phyloP scores from a whole-genome alignment of 352 stramenopile species.

The Phytopythium delawarense region DNA sequence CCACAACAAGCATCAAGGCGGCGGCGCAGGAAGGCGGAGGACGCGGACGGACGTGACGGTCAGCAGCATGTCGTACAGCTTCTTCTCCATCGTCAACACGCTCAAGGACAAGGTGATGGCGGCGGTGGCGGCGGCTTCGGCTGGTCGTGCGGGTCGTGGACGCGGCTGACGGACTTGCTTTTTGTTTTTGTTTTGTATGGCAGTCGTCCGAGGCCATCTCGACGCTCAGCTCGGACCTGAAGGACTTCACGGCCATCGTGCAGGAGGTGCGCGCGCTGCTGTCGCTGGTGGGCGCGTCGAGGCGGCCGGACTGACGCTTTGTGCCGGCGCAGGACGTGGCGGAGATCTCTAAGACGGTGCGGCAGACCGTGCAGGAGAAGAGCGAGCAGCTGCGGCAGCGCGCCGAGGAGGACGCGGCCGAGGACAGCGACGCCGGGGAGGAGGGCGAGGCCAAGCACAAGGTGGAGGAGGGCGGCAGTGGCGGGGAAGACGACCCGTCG shows the following conservation, averaged over 20 bases:
- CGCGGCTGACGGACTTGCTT: background rate
- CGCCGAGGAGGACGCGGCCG: slow-evolving; percentile 22
- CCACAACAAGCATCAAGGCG: no score
- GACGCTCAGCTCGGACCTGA: slow-evolving; percentile 67
- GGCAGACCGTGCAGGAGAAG: slow-evolving; percentile 47
- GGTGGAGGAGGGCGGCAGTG: background rate
- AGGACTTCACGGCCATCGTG: slow-evolving; percentile 65
- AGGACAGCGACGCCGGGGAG: slow-evolving; percentile 11
- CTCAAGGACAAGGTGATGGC: slow-evolving; percentile 32
- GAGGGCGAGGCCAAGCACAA: slow-evolving; percentile 9
- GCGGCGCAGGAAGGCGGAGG: background rate
- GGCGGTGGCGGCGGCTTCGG: background rate
- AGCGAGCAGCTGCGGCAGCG: slow-evolving; percentile 38
- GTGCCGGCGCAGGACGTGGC: slow-evolving; percentile 31
- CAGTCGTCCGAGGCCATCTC: slow-evolving; percentile 67
- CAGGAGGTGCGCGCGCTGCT: slow-evolving; percentile 30
- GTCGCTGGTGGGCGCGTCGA: background rate
- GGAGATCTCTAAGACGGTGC: slow-evolving; percentile 50
- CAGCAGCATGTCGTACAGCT: slow-evolving; percentile 43
- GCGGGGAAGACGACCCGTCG: slow-evolving; percentile 1
- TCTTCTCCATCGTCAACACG: slow-evolving; percentile 42
- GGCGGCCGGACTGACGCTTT: background rate
- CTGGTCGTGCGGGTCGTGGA: background rate
- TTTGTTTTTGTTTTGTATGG: slow-evolving; percentile 15
- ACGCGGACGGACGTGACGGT: background rate